Evolutionary conservation across 129 eudicot species (phyloP).

Genomic region (Chrysanthemum seticuspe): DNA sequence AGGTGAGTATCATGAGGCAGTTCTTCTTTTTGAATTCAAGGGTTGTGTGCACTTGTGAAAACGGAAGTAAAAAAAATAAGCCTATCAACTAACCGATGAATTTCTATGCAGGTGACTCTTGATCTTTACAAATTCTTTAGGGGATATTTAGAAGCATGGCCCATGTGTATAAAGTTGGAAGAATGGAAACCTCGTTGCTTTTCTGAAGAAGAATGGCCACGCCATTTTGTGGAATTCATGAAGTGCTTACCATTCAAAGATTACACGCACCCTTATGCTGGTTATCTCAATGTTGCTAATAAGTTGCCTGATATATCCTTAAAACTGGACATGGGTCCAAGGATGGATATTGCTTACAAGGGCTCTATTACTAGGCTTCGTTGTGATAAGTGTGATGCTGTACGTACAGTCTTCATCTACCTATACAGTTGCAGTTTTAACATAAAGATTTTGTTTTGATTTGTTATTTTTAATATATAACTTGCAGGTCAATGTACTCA

Average conservation of each 20-base stretch:
- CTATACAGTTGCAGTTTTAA: too few species aligned
- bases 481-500: conserved; percentile 18
- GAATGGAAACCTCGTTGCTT: neutral
- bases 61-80: neutral
- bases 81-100: neutral
- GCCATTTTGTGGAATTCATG: neutral
- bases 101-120: neutral
- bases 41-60: neutral
- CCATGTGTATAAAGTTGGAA: neutral
- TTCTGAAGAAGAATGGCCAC: neutral
- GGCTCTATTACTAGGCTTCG: neutral
- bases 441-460: neutral
- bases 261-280: neutral
- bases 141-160: neutral
- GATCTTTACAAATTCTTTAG: neutral
- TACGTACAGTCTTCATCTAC: conserved; percentile 1
- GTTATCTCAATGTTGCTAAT: neutral
- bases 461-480: neutral
- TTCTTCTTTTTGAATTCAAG: neutral
- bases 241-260: neutral
- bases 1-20: neutral
- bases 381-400: conserved; percentile 8
- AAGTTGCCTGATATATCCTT: neutral
- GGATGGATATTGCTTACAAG: neutral
- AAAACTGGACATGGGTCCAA: neutral